These are phyloP conservation scores for Phascolomyces articulosus DNA, from an alignment of 371 early-diverging fungal genomes.

Conservation along the genomic window DNA sequence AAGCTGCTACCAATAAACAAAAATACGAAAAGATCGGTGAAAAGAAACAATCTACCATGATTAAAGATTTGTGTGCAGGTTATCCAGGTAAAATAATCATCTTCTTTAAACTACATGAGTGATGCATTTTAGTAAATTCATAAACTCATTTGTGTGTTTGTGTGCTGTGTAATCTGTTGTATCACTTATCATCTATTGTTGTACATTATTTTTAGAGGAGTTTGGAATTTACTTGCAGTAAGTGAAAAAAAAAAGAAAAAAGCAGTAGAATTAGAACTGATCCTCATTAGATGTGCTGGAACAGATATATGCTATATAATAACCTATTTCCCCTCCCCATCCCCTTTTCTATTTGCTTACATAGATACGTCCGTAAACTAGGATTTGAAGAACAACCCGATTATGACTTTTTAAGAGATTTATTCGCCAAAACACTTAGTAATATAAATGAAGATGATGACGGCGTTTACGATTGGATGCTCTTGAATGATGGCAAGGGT, in stretches of 20 bases:
- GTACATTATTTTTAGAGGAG: slow-evolving; percentile 60
- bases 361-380: slow-evolving; percentile 86
- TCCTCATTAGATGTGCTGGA: background rate
- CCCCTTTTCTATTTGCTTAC: background rate
- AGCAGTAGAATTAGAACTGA: background rate
- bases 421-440: slow-evolving; percentile 87
- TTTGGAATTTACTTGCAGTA: slow-evolving; percentile 85
- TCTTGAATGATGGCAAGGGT: slow-evolving; percentile 63
- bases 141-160: no score
- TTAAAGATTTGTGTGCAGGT: slow-evolving; percentile 93
- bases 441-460: slow-evolving; percentile 83
- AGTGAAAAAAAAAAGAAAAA: background rate
- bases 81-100: slow-evolving; percentile 67
- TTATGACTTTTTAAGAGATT: slow-evolving; percentile 86
- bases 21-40: slow-evolving; percentile 99
- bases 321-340: no score
- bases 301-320: no score
- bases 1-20: slow-evolving; percentile 98
- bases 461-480: slow-evolving; percentile 97
- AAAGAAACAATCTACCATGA: slow-evolving; percentile 93
- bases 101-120: slow-evolving; percentile 4
- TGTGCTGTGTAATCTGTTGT: background rate
- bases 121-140: no score
- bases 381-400: slow-evolving; percentile 98
- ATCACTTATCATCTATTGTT: no score